Base-by-base conservation (phyloP, 106 monocot species). In the Allium sativum region DNA sequence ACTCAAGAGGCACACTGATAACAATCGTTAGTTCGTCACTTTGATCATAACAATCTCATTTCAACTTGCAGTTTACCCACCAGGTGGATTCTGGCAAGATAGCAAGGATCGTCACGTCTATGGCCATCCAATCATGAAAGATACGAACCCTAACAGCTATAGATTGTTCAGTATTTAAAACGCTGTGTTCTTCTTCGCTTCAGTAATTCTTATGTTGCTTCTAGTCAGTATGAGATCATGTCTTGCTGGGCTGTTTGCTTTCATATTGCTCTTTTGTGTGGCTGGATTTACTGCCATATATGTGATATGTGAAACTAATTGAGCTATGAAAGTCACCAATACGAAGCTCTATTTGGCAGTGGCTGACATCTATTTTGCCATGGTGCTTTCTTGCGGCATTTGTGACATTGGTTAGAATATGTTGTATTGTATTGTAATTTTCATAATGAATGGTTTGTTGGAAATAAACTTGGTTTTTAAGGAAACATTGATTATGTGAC, bases 51-150 rank as follows among this genome's bases (percentile, higher is more conserved):
- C 56, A 0, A 8, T 57, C 17, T 22, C 56, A 0, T 57, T 57
- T 13, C 56, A 57, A 31, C 56, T 57, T 31, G 3, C 11, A 1
- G 56, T 57, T 8, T 3, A 13, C 56, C 56, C 56, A 10, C 56
- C 56, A 14, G 56, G 56, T 3, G 56, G 56, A 4, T 57, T 57
- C 20, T 57, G 56, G 56, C 56, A 57, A 31, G 56, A 57, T 3
- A 31, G 40, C 56, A 11, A 6, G 0, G n/a, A 21, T 7, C 22
- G 56, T 10, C 56, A 57, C 53, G n/a, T 16, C 8, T 1, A 14
- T 7, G 53, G 53, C 16, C 15, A 11, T 18, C 12, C 53, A 7
- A 53, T 53, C n/a, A 53, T 53, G n/a, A 53, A 15, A 15, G 53
- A 53, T 4, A 53, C 15, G 53, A 7, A 53, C 18, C 53, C n/a